phyloP scores from a whole-genome alignment of 257 asterid genomes.

The Solanum raphanifolium region DNA sequence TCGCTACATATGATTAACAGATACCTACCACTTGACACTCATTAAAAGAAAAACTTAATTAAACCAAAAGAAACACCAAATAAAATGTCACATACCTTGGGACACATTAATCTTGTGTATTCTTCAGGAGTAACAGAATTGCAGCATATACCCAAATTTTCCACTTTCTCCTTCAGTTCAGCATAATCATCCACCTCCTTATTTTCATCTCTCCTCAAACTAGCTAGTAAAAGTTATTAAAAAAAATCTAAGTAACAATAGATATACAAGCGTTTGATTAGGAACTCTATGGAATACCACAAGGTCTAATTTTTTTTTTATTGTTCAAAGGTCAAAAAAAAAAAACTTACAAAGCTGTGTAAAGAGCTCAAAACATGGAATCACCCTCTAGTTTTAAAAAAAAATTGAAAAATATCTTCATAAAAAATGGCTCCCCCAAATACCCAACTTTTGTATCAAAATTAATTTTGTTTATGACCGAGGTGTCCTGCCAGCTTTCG shows the following conservation, averaged over 20 bases:
- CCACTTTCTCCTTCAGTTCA: constrained; percentile 27
- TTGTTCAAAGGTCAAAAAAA: not conserved
- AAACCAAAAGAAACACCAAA: not conserved
- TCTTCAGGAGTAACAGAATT: constrained; percentile 47
- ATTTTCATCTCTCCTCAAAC: constrained; percentile 6
- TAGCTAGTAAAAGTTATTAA: constrained; percentile 7
- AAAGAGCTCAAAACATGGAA: not conserved
- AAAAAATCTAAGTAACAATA: not conserved
- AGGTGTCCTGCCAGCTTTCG: not conserved
- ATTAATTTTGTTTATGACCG: not conserved
- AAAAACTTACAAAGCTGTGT: not conserved
- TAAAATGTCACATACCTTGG: constrained; percentile 31
- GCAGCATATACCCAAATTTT: constrained; percentile 22
- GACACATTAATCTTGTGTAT: constrained; percentile 48
- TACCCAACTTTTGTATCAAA: not conserved
- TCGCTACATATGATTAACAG: not conserved
- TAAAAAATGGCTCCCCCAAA: not conserved
- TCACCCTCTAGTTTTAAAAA: not conserved
- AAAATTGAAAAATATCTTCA: not conserved
- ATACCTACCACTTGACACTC: not conserved
- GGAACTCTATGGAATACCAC: not conserved
- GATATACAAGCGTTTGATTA: not conserved
- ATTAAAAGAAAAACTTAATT: not conserved
- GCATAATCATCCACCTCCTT: constrained; percentile 21
- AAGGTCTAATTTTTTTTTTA: not conserved